Percentiles rank a stretch among this genome's conserved stretches.
Conservation (phyloP, 176 grass and related monocot genomes). For the Secale cereale region DNA sequence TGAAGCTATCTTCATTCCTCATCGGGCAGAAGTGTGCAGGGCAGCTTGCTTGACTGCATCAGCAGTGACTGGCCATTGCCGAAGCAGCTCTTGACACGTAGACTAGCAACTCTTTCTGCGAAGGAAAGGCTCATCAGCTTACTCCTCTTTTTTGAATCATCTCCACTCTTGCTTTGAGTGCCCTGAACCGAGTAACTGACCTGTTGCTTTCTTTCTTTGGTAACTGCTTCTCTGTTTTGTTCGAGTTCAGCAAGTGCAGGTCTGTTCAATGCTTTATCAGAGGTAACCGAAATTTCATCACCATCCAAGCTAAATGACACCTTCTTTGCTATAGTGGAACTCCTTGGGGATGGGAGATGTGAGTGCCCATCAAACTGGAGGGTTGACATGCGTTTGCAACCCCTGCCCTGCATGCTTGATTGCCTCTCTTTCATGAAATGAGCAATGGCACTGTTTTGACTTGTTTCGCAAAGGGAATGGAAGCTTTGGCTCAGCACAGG, state of each 20-base stretch:
- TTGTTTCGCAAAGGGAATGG: slow-evolving; percentile 25
- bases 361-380: slow-evolving; percentile 20
- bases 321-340: slow-evolving; percentile 6
- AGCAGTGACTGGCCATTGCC: slow-evolving; percentile 4
- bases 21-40: slow-evolving; percentile 3
- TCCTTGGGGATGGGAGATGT: slow-evolving; percentile 1
- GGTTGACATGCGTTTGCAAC: slow-evolving; percentile 22
- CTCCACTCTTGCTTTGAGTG: slow-evolving; percentile 11
- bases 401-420: slow-evolving; percentile 31
- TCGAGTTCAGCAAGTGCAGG: slow-evolving; percentile 23
- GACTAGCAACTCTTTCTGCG: slow-evolving; percentile 9
- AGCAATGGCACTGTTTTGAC: slow-evolving; percentile 15
- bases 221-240: slow-evolving; percentile 22
- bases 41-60: slow-evolving; percentile 20
- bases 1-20: slow-evolving; percentile 18
- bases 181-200: neutral
- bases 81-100: neutral
- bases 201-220: slow-evolving; percentile 12
- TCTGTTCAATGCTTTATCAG: slow-evolving; percentile 18
- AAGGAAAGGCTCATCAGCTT: slow-evolving; percentile 24
- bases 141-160: slow-evolving; percentile 34
- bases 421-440: slow-evolving; percentile 32
- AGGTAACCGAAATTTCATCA: slow-evolving; percentile 18
- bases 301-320: slow-evolving; percentile 26
- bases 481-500: slow-evolving; percentile 24